Conservation (phyloP, 208 protist species). For the Trypanosomatidae sp. region DNA sequence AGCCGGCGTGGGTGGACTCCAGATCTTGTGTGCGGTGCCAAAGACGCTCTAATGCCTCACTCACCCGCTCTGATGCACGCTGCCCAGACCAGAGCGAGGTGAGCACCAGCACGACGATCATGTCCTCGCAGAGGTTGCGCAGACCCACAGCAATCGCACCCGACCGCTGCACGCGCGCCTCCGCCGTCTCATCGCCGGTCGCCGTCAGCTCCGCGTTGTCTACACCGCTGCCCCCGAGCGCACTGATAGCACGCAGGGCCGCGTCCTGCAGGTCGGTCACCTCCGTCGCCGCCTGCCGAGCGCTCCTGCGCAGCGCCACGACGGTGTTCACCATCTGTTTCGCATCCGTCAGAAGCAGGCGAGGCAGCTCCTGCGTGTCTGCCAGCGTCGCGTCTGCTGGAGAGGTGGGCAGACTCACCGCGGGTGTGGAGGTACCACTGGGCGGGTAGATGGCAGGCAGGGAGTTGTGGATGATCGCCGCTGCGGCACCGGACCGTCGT, state of each 20-base stretch:
- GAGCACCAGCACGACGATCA: constrained; percentile 43
- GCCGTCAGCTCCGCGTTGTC: constrained; percentile 7
- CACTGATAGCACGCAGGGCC: constrained; percentile 35
- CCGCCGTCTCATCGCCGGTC: constrained; percentile 12
- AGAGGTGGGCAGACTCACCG: background rate
- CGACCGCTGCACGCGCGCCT: constrained; percentile 14
- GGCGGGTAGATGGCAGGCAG: background rate
- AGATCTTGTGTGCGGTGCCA: constrained; percentile 29
- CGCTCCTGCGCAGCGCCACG: constrained; percentile 1
- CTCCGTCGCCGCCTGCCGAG: constrained; percentile 8
- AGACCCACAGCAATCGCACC: constrained; percentile 16
- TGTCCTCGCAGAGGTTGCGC: constrained; percentile 42
- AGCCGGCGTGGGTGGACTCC: constrained; percentile 10
- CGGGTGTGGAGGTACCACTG: background rate
- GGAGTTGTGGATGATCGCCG: background rate
- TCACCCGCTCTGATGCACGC: constrained; percentile 32
- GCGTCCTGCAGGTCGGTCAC: constrained; percentile 40
- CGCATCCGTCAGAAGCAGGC: constrained; percentile 10
- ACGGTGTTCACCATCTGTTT: constrained; percentile 6
- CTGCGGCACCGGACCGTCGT: background rate
- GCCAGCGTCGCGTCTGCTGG: background rate
- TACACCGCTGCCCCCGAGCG: constrained; percentile 35
- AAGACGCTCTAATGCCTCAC: constrained; percentile 41
- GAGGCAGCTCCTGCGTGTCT: constrained; percentile 8
- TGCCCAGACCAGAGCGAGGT: constrained; percentile 43